Base-by-base conservation (phyloP, 2,329 filamentous ascomycete species). In the Bimuria novae-zelandiae region DNA sequence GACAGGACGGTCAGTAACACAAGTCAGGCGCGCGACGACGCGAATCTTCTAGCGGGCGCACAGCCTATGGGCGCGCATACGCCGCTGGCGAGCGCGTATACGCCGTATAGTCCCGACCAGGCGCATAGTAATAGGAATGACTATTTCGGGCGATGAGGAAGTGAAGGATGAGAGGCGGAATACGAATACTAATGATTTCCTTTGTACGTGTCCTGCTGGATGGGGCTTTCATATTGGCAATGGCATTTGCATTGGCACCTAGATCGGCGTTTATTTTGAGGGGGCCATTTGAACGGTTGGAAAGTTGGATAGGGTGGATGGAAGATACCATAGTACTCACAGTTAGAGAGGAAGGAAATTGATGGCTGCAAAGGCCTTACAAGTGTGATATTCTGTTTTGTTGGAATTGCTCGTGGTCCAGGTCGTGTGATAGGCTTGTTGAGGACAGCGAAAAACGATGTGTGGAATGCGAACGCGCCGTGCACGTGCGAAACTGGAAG, bases 21-120 rank as follows among this genome's bases (percentile, higher is more conserved):
- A 1, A 71, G 70, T 33, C 63, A 67, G 25, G 36, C 61, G 3
- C 51, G 51, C 6, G 67, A 71, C 10, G 56, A 71, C 17, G 56
- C 55, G 3, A 57, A 60, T 25, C 41, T 74, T n/a, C 52, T 73
- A 7, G 40, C 52, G 10, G 50, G 57, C 7, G 71, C 70, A n/a
- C 70, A 70, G 45, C 71, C 71, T 0, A 74, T 74, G 70, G 71
- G 70, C 0, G 23, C 25, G 8, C 56, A 62, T 19, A 54, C 59
- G 39, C 55, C 68, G 14, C 27, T 44, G 10, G 5, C n/a, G 5
- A 44, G 39, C 14, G 3, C 52, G 54, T 69, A 69, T 40, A 68
- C 68, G 12, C 67, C 68, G 32, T 71, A 72, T 52, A 68, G 59
- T 33, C 62, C 65, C 4, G 63, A 67, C 16, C 48, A 62, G 14